Percentiles rank a stretch among this genome's conserved stretches.
phyloP scores from a whole-genome alignment of 768 basidiomycete species.

The Suillus cothurnatus region DNA sequence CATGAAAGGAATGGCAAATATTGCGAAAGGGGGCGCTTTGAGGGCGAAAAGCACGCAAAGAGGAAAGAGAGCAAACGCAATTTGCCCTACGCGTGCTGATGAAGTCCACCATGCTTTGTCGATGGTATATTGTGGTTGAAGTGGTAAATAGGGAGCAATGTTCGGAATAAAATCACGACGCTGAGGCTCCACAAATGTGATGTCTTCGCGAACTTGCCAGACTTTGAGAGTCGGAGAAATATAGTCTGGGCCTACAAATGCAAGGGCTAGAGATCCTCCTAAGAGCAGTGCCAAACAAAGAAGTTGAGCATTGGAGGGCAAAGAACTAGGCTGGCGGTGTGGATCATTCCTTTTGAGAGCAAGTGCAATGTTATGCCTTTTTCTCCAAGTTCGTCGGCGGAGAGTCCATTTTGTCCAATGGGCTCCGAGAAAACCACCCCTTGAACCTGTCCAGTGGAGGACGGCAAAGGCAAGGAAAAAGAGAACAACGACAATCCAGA shows the following conservation, averaged over 20 bases:
- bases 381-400: constrained; percentile 59
- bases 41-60: constrained; percentile 71
- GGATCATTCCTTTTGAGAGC: constrained; percentile 35
- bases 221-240: constrained; percentile 51
- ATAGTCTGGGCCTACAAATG: constrained; percentile 70
- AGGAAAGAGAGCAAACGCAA: constrained; percentile 73
- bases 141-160: constrained; percentile 37
- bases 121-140: constrained; percentile 60
- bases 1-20: constrained; percentile 64
- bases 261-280: constrained; percentile 44
- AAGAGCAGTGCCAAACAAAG: constrained; percentile 49
- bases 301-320: constrained; percentile 69
- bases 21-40: constrained; percentile 70
- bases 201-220: constrained; percentile 40
- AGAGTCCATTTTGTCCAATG: constrained; percentile 61
- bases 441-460: constrained; percentile 45
- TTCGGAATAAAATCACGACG: constrained; percentile 23
- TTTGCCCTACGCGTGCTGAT: constrained; percentile 65
- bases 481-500: constrained; percentile 56
- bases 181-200: constrained; percentile 21
- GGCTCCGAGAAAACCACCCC: constrained; percentile 49
- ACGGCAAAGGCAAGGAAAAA: constrained; percentile 43
- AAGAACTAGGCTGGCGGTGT: constrained; percentile 44
- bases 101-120: constrained; percentile 72
- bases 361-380: constrained; percentile 42